Base-by-base conservation (phyloP, 2,329 filamentous ascomycete genomes). In the Ceratocystis destructans region DNA sequence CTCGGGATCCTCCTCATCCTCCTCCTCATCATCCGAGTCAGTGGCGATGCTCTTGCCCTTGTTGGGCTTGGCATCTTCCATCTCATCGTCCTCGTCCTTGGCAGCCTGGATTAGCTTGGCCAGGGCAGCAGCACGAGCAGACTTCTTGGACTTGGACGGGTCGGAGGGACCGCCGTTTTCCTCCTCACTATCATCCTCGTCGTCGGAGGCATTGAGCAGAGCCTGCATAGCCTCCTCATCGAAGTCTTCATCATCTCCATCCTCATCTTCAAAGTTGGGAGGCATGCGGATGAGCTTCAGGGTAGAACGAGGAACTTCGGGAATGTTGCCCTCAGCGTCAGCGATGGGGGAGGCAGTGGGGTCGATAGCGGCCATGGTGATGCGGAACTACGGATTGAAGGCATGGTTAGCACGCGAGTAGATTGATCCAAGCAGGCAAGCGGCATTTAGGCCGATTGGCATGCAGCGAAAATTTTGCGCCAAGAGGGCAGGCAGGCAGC, bases 281-380 rank as follows among this genome's bases (percentile, higher is more conserved):
- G 84, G 84, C 74, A 87, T 82, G 76, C 93, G 93, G 75, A 97
- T 83, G 71, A 99, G 82, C 79, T 94, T 96, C 73, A 99, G 81
- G 64, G 94, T 99, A 65, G 94, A 88, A 72, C 92, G 88, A 72
- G 87, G 83, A 69, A 85, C 77, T 67, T 78, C 76, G 72, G 83
- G 83, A 68, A 83, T 77, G 73, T 86, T 84, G 72, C 81, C 82
- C 64, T 83, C 82, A 67, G 81, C 80, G 71, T 87, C 85, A 68
- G 81, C 80, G 75, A 90, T 83, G 45, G 86, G 82, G 71, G 85
- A 81, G 72, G 89, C 89, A 73, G 85, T 90, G 67, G 94, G 94
- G 75, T 99, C 93, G 75, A 99, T 87, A 70, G 94, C 94, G 73
- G 95, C 94, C 94, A 99, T 99, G 73, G 92, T 97, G 74, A 99